Evolutionary conservation across 2,329 filamentous ascomycete genomes (phyloP), one percentile per base, ranked within the genome.

Genomic region (Fusarium sp.): DNA sequence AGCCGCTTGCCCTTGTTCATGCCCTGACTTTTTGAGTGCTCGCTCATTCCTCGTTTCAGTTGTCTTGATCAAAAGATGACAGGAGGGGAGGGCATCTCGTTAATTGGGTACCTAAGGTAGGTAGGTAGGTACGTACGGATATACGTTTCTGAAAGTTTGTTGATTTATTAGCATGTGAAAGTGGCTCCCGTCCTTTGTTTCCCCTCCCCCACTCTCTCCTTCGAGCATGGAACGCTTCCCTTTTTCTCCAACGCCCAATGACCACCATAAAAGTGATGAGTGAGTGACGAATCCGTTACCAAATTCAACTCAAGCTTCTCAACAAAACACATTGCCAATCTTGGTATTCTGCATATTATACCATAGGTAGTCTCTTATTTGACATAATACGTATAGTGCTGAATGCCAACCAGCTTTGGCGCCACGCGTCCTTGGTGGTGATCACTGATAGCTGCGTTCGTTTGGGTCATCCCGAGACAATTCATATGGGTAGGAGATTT

Each of bases 111-210:
- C n/a, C n/a, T n/a, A n/a, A n/a, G n/a, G n/a, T n/a, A n/a, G 41
- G 46, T 26, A 58, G 43, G 46, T 19, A 58, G 43, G 46, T 26
- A 58, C 33, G 24, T 58, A 58, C 24, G 7, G 24, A 24, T 58
- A 58, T 11, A 20, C 32, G 54, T 60, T 44, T 54, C 50, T 45
- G 40, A 43, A 43, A 22, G 53, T 30, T 30, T 46, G 41, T 11
- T 43, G 41, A 22, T 22, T 22, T 22, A 22, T 22, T 22, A 68
- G 61, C 74, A 75, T 75, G 74, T 75, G 74, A 75, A 73, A 75
- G 72, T 71, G 72, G 65, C 55, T 50, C 52, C 24, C 24, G 24
- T 24, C 24, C 49, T 28, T 28, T 47, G 10, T 44, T 33, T 28
- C 28, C 51, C 56, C 60, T 46, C 62, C 56, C 48, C 45, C 58